phyloP scores from a whole-genome alignment of 495 filamentous ascomycete species.

The Penicillium coprophilum region DNA sequence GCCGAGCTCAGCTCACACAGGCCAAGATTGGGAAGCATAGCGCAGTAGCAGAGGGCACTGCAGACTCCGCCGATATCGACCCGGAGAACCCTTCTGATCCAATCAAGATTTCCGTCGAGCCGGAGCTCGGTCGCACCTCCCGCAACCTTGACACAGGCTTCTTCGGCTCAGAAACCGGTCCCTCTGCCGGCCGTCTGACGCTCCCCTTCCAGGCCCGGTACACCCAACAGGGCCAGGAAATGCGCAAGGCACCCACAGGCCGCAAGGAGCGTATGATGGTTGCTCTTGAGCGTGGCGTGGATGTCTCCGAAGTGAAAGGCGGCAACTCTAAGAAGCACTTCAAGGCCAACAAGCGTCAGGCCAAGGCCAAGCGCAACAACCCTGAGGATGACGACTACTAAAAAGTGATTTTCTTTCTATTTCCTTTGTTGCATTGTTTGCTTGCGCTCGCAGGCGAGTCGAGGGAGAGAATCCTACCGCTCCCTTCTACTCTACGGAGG shows the following conservation, averaged over 20 bases:
- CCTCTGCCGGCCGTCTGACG: constrained; percentile 61
- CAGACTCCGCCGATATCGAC: constrained; percentile 34
- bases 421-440: constrained; percentile 16
- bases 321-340: constrained; percentile 88
- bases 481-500: constrained; percentile 11
- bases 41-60: constrained; percentile 27
- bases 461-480: neutral
- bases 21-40: constrained; percentile 52
- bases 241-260: constrained; percentile 70
- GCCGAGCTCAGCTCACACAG: constrained; percentile 53
- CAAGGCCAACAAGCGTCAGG: constrained; percentile 74
- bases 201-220: constrained; percentile 87
- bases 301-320: constrained; percentile 74
- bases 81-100: constrained; percentile 20
- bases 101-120: constrained; percentile 24
- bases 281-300: constrained; percentile 80
- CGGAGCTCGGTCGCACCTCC: constrained; percentile 64
- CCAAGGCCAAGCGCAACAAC: constrained; percentile 52
- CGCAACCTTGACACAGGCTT: constrained; percentile 78
- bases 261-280: constrained; percentile 82
- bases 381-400: constrained; percentile 43
- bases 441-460: constrained; percentile 9
- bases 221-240: constrained; percentile 68
- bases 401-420: constrained; percentile 27
- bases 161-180: constrained; percentile 66